phyloP scores from a whole-genome alignment of 2,329 filamentous ascomycete species.

The Aulographum hederae region DNA sequence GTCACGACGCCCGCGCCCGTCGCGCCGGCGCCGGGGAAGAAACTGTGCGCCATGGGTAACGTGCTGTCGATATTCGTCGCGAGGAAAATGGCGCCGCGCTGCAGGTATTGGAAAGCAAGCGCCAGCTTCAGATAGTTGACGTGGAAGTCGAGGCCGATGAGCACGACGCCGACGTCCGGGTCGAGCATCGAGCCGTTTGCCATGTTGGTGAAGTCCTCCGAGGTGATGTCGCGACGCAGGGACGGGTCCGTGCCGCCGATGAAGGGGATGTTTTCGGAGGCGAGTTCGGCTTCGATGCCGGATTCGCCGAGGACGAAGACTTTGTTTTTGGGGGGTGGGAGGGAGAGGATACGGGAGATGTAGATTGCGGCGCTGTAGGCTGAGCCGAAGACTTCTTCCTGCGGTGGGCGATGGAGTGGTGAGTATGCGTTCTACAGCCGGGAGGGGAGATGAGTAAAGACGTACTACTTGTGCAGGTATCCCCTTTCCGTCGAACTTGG shows the following conservation, averaged over 20 bases:
- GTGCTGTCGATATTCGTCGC: constrained; percentile 91
- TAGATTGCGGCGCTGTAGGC: constrained; percentile 92
- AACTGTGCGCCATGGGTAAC: constrained; percentile 57
- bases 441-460: neutral
- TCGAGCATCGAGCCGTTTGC: constrained; percentile 60
- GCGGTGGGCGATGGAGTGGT: neutral
- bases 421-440: constrained; percentile 1
- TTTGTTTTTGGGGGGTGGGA: constrained; percentile 66
- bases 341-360: constrained; percentile 77
- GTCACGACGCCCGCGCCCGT: constrained; percentile 61
- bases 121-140: constrained; percentile 88
- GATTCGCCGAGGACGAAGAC: constrained; percentile 86
- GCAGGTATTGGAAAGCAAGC: constrained; percentile 71
- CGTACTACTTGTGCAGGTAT: constrained; percentile 53
- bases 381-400: constrained; percentile 90
- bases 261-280: constrained; percentile 58
- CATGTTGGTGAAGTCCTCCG: constrained; percentile 63
- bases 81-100: constrained; percentile 65
- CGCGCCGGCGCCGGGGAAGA: constrained; percentile 86
- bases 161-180: constrained; percentile 73
- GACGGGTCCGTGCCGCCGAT: constrained; percentile 74
- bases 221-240: constrained; percentile 58
- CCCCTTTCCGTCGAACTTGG: constrained; percentile 68
- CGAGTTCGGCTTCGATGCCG: constrained; percentile 79
- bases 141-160: constrained; percentile 84